These are phyloP conservation scores for Trametes meyenii DNA, from an alignment of 768 basidiomycete genomes.

Conservation along the genomic window DNA sequence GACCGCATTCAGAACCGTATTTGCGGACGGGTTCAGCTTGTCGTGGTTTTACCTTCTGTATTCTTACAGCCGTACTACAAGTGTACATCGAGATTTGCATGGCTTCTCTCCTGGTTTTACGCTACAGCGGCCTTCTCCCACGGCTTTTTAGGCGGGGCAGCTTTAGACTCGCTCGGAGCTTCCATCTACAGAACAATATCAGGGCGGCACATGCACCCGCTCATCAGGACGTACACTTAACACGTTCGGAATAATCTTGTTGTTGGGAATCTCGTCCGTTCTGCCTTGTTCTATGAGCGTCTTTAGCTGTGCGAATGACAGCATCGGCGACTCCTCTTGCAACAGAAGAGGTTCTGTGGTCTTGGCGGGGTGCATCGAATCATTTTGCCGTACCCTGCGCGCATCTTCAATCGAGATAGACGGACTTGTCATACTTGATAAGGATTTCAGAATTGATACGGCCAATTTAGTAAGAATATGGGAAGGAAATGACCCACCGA, in stretches of 20 bases:
- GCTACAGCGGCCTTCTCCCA: constrained; percentile 53
- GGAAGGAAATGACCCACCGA: constrained; percentile 36
- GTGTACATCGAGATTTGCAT: background rate
- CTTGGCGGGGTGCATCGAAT: too few relatives aligned
- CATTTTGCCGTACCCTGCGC: constrained; percentile 5
- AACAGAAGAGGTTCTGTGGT: background rate
- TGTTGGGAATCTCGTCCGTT: constrained; percentile 77
- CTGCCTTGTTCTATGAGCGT: constrained; percentile 71
- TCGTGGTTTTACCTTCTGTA: background rate
- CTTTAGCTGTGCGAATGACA: constrained; percentile 71
- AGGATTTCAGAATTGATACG: too few relatives aligned
- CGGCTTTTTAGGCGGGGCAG: constrained; percentile 60
- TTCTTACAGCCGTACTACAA: background rate
- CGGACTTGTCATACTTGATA: constrained; percentile 38
- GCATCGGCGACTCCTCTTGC: constrained; percentile 41
- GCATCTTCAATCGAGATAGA: constrained; percentile 35
- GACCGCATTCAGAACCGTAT: too few relatives aligned
- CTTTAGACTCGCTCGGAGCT: constrained; percentile 57
- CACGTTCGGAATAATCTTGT: constrained; percentile 66
- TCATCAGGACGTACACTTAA: constrained; percentile 51
- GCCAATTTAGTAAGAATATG: constrained; percentile 13
- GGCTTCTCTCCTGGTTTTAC: background rate
- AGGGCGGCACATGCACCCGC: background rate
- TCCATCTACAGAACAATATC: constrained; percentile 43
- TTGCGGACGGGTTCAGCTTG: too few relatives aligned